Evolutionary conservation across 2,329 filamentous ascomycete species (phyloP).

Genomic region (Claviceps fusiformis): DNA sequence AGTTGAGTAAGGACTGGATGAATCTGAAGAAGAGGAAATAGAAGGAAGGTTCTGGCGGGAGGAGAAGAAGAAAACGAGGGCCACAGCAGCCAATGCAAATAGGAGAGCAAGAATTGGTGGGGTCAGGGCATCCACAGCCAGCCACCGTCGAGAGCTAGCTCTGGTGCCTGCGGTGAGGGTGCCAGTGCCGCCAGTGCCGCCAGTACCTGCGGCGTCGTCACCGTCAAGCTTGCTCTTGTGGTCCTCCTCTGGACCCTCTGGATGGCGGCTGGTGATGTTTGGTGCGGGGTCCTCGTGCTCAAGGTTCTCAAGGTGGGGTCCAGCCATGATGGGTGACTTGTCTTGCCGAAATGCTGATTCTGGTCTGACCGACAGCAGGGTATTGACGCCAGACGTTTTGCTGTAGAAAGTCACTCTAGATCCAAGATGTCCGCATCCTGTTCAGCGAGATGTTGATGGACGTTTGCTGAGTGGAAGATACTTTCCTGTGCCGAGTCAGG

Average conservation of each 20-base stretch:
- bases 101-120: slow-evolving; percentile 29
- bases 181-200: not conserved
- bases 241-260: not conserved
- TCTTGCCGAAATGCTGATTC: not conserved
- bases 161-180: not conserved
- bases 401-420: not conserved
- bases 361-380: not conserved
- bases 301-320: slow-evolving; percentile 3
- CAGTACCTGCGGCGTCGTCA: not conserved
- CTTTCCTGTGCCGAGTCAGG: not conserved
- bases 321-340: slow-evolving; percentile 3
- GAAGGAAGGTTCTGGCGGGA: slow-evolving; percentile 7
- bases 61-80: slow-evolving; percentile 12
- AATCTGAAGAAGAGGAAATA: slow-evolving; percentile 16
- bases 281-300: slow-evolving; percentile 5
- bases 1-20: slow-evolving; percentile 14
- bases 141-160: slow-evolving; percentile 10
- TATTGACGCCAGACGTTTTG: not conserved
- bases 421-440: not conserved
- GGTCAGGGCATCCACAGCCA: slow-evolving; percentile 26
- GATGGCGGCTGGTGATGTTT: not conserved
- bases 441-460: not conserved
- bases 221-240: not conserved
- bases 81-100: slow-evolving; percentile 23
- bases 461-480: not conserved